These are phyloP conservation scores for Fusarium sp. DNA, from an alignment of 2,329 filamentous ascomycete genomes.

Conservation along the genomic window DNA sequence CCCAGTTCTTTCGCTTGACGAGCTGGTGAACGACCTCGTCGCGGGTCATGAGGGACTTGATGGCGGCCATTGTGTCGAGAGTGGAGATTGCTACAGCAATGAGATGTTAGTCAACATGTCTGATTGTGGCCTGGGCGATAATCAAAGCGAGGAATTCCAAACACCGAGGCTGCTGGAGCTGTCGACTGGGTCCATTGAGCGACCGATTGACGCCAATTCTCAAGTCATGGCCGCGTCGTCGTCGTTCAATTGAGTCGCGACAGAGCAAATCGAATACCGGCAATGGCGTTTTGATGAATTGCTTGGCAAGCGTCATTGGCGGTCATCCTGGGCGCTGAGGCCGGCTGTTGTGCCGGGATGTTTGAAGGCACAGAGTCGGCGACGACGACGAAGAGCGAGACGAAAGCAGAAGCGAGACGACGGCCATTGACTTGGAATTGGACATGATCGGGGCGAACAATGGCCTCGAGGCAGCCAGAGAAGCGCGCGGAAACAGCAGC, in stretches of 20 bases:
- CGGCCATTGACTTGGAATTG: slow-evolving; percentile 29
- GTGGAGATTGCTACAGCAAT: slow-evolving; percentile 46
- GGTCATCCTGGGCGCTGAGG: slow-evolving; percentile 13
- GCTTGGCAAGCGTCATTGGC: slow-evolving; percentile 36
- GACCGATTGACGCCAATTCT: slow-evolving; percentile 25
- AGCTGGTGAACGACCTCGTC: slow-evolving; percentile 57
- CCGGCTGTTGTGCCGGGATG: slow-evolving; percentile 29
- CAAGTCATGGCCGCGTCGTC: slow-evolving; percentile 11
- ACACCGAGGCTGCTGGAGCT: not conserved
- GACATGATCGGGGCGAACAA: slow-evolving; percentile 19
- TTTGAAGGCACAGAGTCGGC: slow-evolving; percentile 8
- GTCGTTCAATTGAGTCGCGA: slow-evolving; percentile 29
- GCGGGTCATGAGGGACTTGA: slow-evolving; percentile 57
- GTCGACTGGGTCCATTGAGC: slow-evolving; percentile 27
- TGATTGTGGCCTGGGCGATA: not conserved
- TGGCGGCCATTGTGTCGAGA: slow-evolving; percentile 60
- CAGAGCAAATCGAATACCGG: slow-evolving; percentile 8
- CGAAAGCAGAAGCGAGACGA: slow-evolving; percentile 21
- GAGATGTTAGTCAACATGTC: slow-evolving; percentile 19
- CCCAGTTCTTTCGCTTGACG: slow-evolving; percentile 61
- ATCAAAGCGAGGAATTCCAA: not conserved
- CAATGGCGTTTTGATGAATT: slow-evolving; percentile 5
- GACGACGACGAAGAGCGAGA: slow-evolving; percentile 24
- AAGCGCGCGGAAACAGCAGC: slow-evolving; percentile 15
- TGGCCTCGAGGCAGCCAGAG: slow-evolving; percentile 15